Evolutionary conservation across 176 grass and related monocot genomes (phyloP).

Genomic region (Oryza meyeriana): DNA sequence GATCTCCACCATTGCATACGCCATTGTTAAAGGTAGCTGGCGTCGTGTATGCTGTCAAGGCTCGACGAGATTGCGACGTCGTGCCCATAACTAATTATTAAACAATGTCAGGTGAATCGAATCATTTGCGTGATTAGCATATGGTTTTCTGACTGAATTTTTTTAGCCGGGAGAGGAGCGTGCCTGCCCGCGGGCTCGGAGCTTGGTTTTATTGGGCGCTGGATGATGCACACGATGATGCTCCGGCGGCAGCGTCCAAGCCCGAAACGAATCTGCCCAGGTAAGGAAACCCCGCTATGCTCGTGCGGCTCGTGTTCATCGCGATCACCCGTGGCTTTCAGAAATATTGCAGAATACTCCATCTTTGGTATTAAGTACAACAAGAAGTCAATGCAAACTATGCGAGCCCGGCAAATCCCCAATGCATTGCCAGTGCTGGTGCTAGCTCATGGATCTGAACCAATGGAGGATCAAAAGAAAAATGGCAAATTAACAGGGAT

Average conservation of each 20-base stretch:
- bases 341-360: too few species aligned
- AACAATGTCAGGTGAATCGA: neutral
- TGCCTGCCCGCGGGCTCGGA: neutral
- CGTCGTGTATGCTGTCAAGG: neutral
- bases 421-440: too few species aligned
- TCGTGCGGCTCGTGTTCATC: constrained; percentile 16
- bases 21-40: neutral
- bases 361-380: too few species aligned
- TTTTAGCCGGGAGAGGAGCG: neutral
- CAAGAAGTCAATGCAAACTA: too few species aligned
- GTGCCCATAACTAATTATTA: neutral
- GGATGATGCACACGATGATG: constrained; percentile 19
- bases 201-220: neutral
- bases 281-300: constrained; percentile 28
- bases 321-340: too few species aligned
- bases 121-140: neutral
- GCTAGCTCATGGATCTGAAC: neutral
- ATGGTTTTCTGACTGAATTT: neutral
- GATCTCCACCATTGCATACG: neutral
- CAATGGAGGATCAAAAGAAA: neutral
- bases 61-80: neutral
- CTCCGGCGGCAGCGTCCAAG: constrained; percentile 30
- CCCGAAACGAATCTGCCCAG: constrained; percentile 26
- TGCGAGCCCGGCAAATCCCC: too few species aligned
- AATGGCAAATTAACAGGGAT: too few species aligned